These are phyloP conservation scores for Spiraea crenata DNA, from an alignment of 331 rosid species.

Conservation along the genomic window DNA sequence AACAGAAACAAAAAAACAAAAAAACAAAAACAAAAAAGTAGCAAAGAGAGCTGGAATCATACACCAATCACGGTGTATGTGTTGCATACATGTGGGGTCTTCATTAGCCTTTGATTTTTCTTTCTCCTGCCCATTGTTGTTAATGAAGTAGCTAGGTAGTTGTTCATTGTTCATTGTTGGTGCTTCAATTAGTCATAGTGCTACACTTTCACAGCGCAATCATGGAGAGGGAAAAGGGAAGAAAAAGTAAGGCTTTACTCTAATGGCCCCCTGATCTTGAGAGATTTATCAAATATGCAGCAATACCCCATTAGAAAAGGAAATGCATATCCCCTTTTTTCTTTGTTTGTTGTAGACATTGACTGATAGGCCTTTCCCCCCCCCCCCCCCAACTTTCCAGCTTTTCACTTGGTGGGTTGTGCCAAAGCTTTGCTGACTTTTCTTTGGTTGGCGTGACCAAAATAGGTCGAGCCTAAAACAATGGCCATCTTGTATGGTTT, in stretches of 20 bases:
- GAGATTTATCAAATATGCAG: conserved; percentile 6
- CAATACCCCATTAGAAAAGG: conserved; percentile 2
- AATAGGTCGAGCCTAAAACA: conserved; percentile 26
- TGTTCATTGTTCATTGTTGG: conserved; percentile 12
- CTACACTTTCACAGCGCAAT: conserved; percentile 25
- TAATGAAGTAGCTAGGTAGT: not conserved
- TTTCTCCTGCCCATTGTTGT: conserved; percentile 6
- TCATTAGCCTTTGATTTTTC: conserved; percentile 12
- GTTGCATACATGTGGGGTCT: conserved; percentile 24
- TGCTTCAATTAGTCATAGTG: not conserved
- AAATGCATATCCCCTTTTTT: not conserved
- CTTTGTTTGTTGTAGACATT: conserved; percentile 1
- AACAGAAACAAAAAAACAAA: not conserved
- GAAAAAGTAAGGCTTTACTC: conserved; percentile 10
- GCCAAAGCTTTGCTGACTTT: conserved; percentile 8
- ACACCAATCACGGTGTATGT: conserved; percentile 31
- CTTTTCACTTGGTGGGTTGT: conserved; percentile 20
- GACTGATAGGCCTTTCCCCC: conserved; percentile 20
- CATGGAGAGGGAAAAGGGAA: conserved; percentile 22
- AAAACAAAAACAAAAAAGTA: not conserved
- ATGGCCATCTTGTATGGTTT: conserved; percentile 10
- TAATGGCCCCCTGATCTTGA: conserved; percentile 6
- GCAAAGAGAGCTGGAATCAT: conserved; percentile 17
- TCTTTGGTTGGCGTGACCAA: not conserved
- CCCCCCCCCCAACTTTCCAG: conserved; percentile 22